Conservation (phyloP, 768 basidiomycete species). For the Trametes coccinea region DNA sequence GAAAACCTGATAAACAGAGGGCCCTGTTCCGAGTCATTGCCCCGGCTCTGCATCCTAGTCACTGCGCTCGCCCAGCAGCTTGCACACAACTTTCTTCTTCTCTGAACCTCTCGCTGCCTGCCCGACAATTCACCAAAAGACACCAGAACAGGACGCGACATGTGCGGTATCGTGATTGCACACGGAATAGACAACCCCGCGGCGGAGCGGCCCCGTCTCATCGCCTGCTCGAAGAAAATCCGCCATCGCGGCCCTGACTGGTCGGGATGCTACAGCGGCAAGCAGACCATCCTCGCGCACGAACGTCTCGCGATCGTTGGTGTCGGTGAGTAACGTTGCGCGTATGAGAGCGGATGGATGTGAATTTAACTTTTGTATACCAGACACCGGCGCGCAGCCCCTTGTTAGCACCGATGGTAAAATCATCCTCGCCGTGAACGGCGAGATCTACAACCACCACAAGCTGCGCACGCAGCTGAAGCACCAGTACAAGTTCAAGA, state of each 20-base stretch:
- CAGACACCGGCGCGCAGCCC: slow-evolving; percentile 97
- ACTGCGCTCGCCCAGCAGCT: not conserved
- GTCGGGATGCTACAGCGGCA: slow-evolving; percentile 92
- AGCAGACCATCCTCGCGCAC: slow-evolving; percentile 82
- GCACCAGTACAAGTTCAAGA: slow-evolving; percentile 80
- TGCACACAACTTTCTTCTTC: not conserved
- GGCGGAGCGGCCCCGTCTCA: slow-evolving; percentile 67
- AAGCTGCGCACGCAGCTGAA: slow-evolving; percentile 70
- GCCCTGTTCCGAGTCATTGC: slow-evolving; percentile 20
- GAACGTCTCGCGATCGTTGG: slow-evolving; percentile 98
- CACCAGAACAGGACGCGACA: slow-evolving; percentile 35
- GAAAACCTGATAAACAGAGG: slow-evolving; percentile 15
- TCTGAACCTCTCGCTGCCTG: not conserved
- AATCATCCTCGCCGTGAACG: slow-evolving; percentile 88
- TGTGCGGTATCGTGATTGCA: slow-evolving; percentile 93
- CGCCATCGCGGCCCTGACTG: slow-evolving; percentile 97
- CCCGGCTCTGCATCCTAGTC: not conserved
- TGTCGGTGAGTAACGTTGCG: slow-evolving; percentile 64
- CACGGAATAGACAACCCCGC: slow-evolving; percentile 77
- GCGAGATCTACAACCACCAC: slow-evolving; percentile 98
- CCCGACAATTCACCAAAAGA: not conserved
- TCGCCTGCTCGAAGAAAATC: slow-evolving; percentile 85
- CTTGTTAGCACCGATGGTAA: slow-evolving; percentile 85
- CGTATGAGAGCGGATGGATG: not conserved
- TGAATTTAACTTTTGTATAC: not conserved